These are phyloP conservation scores for Vanrija pseudolonga DNA, from an alignment of 1,284 basidiomycete genomes.

Conservation along the genomic window DNA sequence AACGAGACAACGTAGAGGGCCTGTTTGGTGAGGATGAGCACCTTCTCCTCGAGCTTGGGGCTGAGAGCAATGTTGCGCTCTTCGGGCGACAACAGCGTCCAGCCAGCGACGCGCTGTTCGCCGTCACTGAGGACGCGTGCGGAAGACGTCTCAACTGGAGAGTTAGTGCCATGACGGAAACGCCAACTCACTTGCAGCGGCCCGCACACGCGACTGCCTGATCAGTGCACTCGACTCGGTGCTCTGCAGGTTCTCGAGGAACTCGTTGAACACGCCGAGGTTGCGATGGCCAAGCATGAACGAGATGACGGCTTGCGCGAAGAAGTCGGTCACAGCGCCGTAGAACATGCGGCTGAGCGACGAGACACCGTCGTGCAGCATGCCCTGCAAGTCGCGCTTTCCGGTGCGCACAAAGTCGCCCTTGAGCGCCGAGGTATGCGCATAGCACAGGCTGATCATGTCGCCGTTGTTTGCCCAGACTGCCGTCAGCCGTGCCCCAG, in stretches of 20 bases:
- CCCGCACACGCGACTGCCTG: conserved; percentile 77
- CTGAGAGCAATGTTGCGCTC: conserved; percentile 67
- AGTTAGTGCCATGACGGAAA: conserved; percentile 15
- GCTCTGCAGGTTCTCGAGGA: conserved; percentile 75
- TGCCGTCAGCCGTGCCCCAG: conserved; percentile 34
- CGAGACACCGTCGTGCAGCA: conserved; percentile 87
- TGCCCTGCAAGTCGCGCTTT: conserved; percentile 82
- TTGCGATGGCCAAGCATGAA: conserved; percentile 82
- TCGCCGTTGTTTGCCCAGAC: conserved; percentile 70
- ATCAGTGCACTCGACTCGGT: conserved; percentile 86
- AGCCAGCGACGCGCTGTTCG: conserved; percentile 75
- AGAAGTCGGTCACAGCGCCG: conserved; percentile 80
- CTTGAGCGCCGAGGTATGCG: conserved; percentile 62
- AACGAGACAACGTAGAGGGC: conserved; percentile 73
- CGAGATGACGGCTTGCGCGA: conserved; percentile 89
- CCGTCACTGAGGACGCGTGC: conserved; percentile 75
- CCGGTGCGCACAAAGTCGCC: conserved; percentile 97
- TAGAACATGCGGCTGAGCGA: conserved; percentile 69
- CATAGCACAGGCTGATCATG: conserved; percentile 55
- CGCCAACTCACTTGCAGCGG: conserved; percentile 64
- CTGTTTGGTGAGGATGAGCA: conserved; percentile 67
- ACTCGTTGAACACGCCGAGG: conserved; percentile 82
- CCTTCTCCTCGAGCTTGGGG: conserved; percentile 85
- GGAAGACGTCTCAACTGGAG: conserved; percentile 68
- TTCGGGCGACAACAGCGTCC: conserved; percentile 86